Conservation (phyloP, 2,329 filamentous ascomycete species). For the Talaromyces sp. region DNA sequence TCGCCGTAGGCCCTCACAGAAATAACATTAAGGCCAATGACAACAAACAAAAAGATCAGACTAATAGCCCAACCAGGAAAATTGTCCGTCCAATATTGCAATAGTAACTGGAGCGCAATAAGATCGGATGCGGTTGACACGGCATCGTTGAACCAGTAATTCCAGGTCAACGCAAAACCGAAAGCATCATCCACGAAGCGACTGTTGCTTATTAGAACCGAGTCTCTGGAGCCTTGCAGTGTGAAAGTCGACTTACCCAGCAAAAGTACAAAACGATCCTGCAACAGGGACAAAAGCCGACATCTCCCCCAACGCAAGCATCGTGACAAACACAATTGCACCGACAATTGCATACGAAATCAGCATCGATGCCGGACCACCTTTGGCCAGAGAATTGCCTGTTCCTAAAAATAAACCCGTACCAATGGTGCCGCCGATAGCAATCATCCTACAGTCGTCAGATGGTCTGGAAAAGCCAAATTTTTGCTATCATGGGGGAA, state of each 20-base stretch:
- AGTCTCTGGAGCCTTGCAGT: not conserved
- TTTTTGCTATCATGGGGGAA: too few species aligned
- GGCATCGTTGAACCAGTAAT: slow-evolving; percentile 64
- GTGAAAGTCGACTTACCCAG: slow-evolving; percentile 39
- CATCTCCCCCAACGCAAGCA: slow-evolving; percentile 68
- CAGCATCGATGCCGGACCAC: slow-evolving; percentile 39
- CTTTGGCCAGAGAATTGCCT: slow-evolving; percentile 34
- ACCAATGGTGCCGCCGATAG: slow-evolving; percentile 44
- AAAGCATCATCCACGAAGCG: slow-evolving; percentile 45
- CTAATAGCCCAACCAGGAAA: slow-evolving; percentile 63
- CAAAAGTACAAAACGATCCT: slow-evolving; percentile 55
- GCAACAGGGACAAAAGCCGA: slow-evolving; percentile 55
- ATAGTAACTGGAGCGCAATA: slow-evolving; percentile 56
- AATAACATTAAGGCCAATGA: slow-evolving; percentile 53
- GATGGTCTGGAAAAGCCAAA: too few species aligned
- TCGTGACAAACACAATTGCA: slow-evolving; percentile 71
- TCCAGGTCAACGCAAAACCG: slow-evolving; percentile 46
- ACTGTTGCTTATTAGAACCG: slow-evolving; percentile 21
- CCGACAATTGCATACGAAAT: slow-evolving; percentile 45
- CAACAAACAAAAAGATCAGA: slow-evolving; percentile 57
- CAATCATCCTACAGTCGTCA: slow-evolving; percentile 42
- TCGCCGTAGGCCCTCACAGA: slow-evolving; percentile 56
- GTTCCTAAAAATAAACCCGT: slow-evolving; percentile 43
- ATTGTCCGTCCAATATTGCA: slow-evolving; percentile 60
- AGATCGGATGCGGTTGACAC: slow-evolving; percentile 59